Base-by-base conservation (phyloP, 495 filamentous ascomycete species). In the Trypethelium eluteriae region DNA sequence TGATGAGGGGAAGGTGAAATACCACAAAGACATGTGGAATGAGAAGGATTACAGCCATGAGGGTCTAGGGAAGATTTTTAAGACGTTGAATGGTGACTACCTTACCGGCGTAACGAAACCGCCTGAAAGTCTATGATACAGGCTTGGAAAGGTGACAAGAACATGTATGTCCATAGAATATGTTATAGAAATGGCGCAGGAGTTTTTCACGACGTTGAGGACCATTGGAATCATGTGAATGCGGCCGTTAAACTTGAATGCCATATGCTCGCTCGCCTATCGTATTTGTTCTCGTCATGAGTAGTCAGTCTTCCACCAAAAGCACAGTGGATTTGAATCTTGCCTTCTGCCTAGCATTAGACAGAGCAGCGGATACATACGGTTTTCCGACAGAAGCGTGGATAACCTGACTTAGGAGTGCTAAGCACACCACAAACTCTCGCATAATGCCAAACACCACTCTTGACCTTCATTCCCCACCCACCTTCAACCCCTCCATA, bases 401-500 rank as follows among this genome's bases (percentile, higher is more conserved):
- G 41, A 46, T 9, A 16, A 46, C 41, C 14, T 46, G 7, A 16
- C 14, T 9, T 9, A 46, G 14, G 41, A 16, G 41, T 16, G 14
- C 41, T 46, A 9, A 0, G 41, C 7, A 46, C 7, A 7, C 14
- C 14, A 46, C 41, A 46, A 46, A 7, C 0, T 46, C 41, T 1
- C 41, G 0, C 41, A 46, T 46, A 16, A 1, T 9, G 41, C 41
- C 41, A 46, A 1, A 9, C 1, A 7, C 14, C 49, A 53, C 25
- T 5, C n/a, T 18, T 5, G n/a, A 66, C 34, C 49, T 73, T 68
- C 72, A 9, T 82, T 78, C 62, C 81, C 77, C 68, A 95, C 79
- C 72, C 68, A 95, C 79, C 72, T 87, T 89, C 66, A 93, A 78
- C 76, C 86, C 88, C 59, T 88, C 84, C 56, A 91, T 75, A 39